A percentile compares a stretch with the other conserved stretches of the same genome.
Conservation (phyloP, 176 grass and related monocot species). For the Stipa capillata region DNA sequence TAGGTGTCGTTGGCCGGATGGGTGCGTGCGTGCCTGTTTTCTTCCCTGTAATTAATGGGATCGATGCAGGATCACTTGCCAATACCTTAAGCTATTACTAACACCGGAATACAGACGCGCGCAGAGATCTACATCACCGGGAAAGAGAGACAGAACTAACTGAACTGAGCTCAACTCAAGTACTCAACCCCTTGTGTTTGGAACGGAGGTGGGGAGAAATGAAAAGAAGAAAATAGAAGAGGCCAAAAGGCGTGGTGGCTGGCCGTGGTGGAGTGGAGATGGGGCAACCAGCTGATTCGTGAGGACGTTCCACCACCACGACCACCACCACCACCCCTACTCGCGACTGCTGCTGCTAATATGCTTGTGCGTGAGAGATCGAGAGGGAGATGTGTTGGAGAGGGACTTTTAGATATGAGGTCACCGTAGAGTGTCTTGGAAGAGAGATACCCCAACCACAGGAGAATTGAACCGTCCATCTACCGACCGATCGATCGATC, state of each 20-base stretch:
- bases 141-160: neutral
- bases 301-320: conserved; percentile 68
- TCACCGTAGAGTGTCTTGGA: conserved; percentile 89
- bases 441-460: conserved; percentile 67
- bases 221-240: neutral
- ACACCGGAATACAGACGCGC: no score
- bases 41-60: neutral
- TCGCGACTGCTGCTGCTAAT: neutral
- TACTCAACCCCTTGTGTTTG: no score
- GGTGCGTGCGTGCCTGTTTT: neutral
- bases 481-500: no score
- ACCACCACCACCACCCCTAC: neutral
- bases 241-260: conserved; percentile 13
- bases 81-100: conserved; percentile 15
- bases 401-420: conserved; percentile 40
- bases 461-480: conserved; percentile 34
- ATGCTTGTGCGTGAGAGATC: no score
- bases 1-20: neutral
- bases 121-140: neutral
- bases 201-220: neutral
- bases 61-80: neutral
- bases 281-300: conserved; percentile 80
- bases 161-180: neutral
- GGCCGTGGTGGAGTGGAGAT: conserved; percentile 70
- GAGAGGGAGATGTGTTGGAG: neutral